Conservation (phyloP, 1,139 yeast species). For the Blastobotrys aristatus region DNA sequence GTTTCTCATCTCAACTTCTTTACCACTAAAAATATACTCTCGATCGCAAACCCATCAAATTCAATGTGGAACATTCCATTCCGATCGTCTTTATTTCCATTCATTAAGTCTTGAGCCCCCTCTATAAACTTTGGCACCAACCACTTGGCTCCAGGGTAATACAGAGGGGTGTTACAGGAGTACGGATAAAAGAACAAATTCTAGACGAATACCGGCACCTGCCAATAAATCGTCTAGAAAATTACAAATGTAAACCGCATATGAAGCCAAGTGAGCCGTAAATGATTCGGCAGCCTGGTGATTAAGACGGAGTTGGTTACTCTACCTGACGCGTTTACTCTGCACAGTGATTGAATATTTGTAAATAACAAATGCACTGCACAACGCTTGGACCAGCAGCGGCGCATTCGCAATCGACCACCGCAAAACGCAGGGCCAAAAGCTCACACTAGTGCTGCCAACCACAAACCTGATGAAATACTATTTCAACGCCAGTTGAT, state of each 20-base stretch:
- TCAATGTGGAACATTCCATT: no score
- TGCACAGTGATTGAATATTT: background rate
- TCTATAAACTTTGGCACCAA: no score
- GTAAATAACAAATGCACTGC: background rate
- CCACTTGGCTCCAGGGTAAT: no score
- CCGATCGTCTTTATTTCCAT: no score
- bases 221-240: no score
- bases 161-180: no score
- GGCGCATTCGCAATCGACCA: slow-evolving; percentile 1
- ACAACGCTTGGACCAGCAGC: background rate
- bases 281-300: slow-evolving; percentile 14
- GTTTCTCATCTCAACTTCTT: no score
- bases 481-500: background rate
- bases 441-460: background rate
- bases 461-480: background rate
- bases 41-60: no score
- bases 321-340: background rate
- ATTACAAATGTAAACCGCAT: slow-evolving; percentile 16
- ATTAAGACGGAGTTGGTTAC: slow-evolving; percentile 15
- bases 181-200: no score
- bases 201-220: no score
- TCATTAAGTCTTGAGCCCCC: no score
- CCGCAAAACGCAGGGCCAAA: slow-evolving; percentile 1
- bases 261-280: slow-evolving; percentile 16
- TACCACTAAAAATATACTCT: no score